Evolutionary conservation across 1,139 yeast genomes (phyloP).

Genomic region (Kodamaea arcana): DNA sequence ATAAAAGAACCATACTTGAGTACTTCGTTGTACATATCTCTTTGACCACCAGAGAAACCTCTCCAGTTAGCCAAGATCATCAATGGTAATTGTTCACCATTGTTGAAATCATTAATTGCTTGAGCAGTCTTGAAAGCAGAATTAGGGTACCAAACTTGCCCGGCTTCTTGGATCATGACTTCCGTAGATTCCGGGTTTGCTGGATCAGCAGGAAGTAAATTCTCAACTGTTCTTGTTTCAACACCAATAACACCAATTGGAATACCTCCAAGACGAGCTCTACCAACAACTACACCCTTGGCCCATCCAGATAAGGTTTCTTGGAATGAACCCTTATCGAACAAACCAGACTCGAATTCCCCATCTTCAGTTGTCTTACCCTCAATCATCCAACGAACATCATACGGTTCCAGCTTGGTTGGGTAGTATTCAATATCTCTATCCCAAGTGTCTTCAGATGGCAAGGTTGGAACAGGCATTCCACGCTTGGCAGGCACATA

Average conservation of each 20-base stretch:
- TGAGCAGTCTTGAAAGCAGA: constrained; percentile 98
- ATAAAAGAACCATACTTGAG: constrained; percentile 94
- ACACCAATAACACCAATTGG: constrained; percentile 98
- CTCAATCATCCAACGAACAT: constrained; percentile 91
- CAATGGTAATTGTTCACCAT: constrained; percentile 95
- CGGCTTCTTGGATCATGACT: constrained; percentile 86
- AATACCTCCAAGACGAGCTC: constrained; percentile 98
- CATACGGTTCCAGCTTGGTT: constrained; percentile 67
- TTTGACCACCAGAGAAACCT: constrained; percentile 99
- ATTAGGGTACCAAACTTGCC: constrained; percentile 99
- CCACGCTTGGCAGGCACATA: constrained; percentile 89
- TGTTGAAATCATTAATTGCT: constrained; percentile 94
- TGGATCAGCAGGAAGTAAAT: constrained; percentile 93
- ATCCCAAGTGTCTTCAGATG: constrained; percentile 84
- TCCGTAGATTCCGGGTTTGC: constrained; percentile 96
- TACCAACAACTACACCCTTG: constrained; percentile 94
- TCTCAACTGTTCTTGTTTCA: constrained; percentile 86
- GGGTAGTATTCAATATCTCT: constrained; percentile 86
- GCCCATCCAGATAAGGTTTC: constrained; percentile 99
- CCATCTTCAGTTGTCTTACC: constrained; percentile 63
- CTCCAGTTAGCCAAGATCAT: constrained; percentile 99
- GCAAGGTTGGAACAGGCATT: constrained; percentile 87
- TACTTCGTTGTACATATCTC: constrained; percentile 98
- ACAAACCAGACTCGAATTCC: constrained; percentile 85
- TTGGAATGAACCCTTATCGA: constrained; percentile 88